phyloP scores from a whole-genome alignment of 371 early-diverging fungal genomes.

The Gilbertella persicaria region DNA sequence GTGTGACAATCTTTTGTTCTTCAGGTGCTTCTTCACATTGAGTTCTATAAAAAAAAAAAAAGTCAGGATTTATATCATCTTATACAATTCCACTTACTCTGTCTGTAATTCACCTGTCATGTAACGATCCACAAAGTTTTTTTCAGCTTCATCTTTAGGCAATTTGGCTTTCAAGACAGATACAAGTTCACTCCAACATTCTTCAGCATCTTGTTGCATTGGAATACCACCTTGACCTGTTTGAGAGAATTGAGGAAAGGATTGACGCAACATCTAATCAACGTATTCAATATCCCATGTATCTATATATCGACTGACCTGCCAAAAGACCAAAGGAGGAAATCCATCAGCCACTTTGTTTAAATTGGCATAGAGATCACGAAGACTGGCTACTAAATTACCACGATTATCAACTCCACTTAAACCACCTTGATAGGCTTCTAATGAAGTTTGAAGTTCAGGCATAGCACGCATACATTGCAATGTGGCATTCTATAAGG shows the following conservation, averaged over 20 bases:
- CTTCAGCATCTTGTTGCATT: slow-evolving; percentile 98
- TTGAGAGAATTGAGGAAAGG: slow-evolving; percentile 88
- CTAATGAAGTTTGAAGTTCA: slow-evolving; percentile 72
- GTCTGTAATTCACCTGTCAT: slow-evolving; percentile 78
- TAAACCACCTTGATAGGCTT: slow-evolving; percentile 48
- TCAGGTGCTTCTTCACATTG: slow-evolving; percentile 83
- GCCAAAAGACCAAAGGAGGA: slow-evolving; percentile 81
- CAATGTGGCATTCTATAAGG: slow-evolving; percentile 93
- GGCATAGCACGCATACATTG: slow-evolving; percentile 93
- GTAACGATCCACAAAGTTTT: slow-evolving; percentile 79
- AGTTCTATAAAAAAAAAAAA: slow-evolving; percentile 37
- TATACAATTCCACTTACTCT: slow-evolving; percentile 29
- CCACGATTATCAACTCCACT: slow-evolving; percentile 47
- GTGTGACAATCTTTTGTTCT: slow-evolving; percentile 62
- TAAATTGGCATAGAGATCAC: slow-evolving; percentile 74
- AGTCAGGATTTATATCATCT: neutral
- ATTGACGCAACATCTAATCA: slow-evolving; percentile 66
- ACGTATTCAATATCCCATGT: neutral
- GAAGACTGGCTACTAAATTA: slow-evolving; percentile 72
- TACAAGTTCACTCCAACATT: slow-evolving; percentile 88
- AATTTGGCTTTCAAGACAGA: slow-evolving; percentile 67
- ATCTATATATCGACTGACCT: slow-evolving; percentile 36
- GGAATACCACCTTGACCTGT: slow-evolving; percentile 69
- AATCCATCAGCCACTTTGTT: slow-evolving; percentile 71
- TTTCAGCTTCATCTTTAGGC: slow-evolving; percentile 54